Conservation (phyloP, 1,284 basidiomycete species). For the Paramarasmius palmivorus region DNA sequence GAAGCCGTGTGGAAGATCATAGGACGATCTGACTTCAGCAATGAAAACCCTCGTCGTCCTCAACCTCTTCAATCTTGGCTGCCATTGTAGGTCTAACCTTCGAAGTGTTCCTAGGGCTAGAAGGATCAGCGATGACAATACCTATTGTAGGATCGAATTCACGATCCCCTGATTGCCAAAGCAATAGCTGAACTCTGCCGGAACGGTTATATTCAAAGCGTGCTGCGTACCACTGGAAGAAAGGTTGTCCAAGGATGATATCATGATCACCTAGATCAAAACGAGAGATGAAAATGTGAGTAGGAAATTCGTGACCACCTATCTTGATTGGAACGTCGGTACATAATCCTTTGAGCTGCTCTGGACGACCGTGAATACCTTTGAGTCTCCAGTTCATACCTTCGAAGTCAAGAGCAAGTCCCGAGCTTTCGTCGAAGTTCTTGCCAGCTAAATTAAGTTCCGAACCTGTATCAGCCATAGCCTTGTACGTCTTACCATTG, state of each 20-base stretch:
- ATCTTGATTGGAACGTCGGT: constrained; percentile 4
- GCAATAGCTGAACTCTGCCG: neutral
- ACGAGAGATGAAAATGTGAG: constrained; percentile 14
- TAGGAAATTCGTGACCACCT: constrained; percentile 12
- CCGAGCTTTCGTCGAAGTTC: neutral
- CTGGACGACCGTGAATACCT: neutral
- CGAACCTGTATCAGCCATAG: constrained; percentile 24
- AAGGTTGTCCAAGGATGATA: constrained; percentile 14
- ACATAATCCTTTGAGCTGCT: neutral
- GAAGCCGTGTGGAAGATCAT: neutral
- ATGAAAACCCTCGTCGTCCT: neutral
- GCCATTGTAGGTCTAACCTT: neutral
- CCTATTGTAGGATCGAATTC: neutral
- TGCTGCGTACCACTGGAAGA: constrained; percentile 11
- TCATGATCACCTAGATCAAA: constrained; percentile 7
- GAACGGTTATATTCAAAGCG: constrained; percentile 4
- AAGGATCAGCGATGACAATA: neutral
- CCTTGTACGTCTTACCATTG: neutral
- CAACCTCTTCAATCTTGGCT: too few relatives aligned
- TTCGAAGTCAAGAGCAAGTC: neutral
- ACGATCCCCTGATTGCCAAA: constrained; percentile 4
- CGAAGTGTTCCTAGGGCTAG: neutral
- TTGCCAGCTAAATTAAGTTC: constrained; percentile 15
- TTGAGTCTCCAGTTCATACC: neutral
- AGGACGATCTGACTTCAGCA: neutral